Percentiles rank a stretch among this genome's conserved stretches.
Evolutionary conservation across 371 early-diverging fungal genomes (phyloP).

Genomic region (Rhizopus stolonifer): DNA sequence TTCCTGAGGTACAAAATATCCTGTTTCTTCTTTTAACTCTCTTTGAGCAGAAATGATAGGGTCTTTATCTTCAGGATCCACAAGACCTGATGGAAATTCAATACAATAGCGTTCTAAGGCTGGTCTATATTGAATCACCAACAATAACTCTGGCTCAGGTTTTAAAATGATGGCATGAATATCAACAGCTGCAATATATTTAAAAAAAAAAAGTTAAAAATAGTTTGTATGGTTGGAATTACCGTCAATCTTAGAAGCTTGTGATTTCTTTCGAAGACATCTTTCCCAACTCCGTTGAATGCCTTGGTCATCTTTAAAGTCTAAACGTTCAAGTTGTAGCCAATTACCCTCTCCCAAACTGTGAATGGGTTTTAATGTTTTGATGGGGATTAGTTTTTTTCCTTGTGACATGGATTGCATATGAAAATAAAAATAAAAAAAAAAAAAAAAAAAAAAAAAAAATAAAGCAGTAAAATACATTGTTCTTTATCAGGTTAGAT

Average conservation of each 20-base stretch:
- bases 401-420: not conserved
- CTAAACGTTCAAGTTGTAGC: conserved; percentile 46
- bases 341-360: conserved; percentile 45
- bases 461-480: not conserved
- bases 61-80: conserved; percentile 49
- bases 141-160: conserved; percentile 44
- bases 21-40: conserved; percentile 65
- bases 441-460: conserved; percentile 1
- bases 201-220: too few species aligned
- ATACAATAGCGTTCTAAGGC: conserved; percentile 52
- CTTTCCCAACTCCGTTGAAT: conserved; percentile 45
- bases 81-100: conserved; percentile 67
- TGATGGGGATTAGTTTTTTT: conserved; percentile 2
- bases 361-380: conserved; percentile 1
- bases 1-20: conserved; percentile 27
- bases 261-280: conserved; percentile 31
- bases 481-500: too few species aligned
- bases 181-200: conserved; percentile 57
- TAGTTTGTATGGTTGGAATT: not conserved
- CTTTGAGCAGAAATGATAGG: conserved; percentile 51
- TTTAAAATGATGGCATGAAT: conserved; percentile 45
- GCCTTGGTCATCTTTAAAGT: conserved; percentile 34
- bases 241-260: conserved; percentile 30
- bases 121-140: conserved; percentile 67
- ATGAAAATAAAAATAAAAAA: not conserved